These are phyloP conservation scores for Aureobasidium subglaciale DNA, from an alignment of 2,329 filamentous ascomycete species.

Conservation along the genomic window DNA sequence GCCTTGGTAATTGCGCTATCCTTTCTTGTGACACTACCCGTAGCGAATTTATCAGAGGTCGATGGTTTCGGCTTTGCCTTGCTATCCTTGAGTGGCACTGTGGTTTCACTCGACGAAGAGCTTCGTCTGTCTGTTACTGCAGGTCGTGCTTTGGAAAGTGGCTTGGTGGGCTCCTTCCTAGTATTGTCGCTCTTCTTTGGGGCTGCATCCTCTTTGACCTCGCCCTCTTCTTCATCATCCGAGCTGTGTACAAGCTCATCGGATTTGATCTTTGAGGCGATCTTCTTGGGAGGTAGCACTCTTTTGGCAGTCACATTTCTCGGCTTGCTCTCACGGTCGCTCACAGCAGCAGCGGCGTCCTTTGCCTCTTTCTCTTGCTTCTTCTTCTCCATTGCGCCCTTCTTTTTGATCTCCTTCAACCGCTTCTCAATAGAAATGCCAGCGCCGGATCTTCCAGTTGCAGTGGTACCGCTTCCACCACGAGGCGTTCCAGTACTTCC, in stretches of 20 bases:
- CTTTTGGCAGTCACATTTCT: slow-evolving; percentile 21
- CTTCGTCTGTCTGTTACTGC: slow-evolving; percentile 20
- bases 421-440: slow-evolving; percentile 33
- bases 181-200: slow-evolving; percentile 18
- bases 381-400: slow-evolving; percentile 40
- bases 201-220: slow-evolving; percentile 20
- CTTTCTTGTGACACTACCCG: neutral
- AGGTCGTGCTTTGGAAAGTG: slow-evolving; percentile 12
- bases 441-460: slow-evolving; percentile 20
- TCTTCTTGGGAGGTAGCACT: slow-evolving; percentile 22
- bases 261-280: slow-evolving; percentile 44
- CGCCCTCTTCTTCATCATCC: slow-evolving; percentile 30
- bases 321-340: slow-evolving; percentile 27
- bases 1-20: neutral
- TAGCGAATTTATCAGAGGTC: slow-evolving; percentile 6
- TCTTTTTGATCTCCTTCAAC: slow-evolving; percentile 41
- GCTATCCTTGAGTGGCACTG: slow-evolving; percentile 18
- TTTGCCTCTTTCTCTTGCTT: slow-evolving; percentile 33
- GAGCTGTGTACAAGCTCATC: slow-evolving; percentile 48
- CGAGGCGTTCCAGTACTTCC: slow-evolving; percentile 22
- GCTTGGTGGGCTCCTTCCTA: slow-evolving; percentile 19
- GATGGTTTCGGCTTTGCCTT: slow-evolving; percentile 20
- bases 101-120: slow-evolving; percentile 19
- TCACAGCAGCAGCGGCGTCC: slow-evolving; percentile 27
- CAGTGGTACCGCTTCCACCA: slow-evolving; percentile 17